phyloP scores from a whole-genome alignment of 768 basidiomycete genomes.

The Tephrocybe sp. region DNA sequence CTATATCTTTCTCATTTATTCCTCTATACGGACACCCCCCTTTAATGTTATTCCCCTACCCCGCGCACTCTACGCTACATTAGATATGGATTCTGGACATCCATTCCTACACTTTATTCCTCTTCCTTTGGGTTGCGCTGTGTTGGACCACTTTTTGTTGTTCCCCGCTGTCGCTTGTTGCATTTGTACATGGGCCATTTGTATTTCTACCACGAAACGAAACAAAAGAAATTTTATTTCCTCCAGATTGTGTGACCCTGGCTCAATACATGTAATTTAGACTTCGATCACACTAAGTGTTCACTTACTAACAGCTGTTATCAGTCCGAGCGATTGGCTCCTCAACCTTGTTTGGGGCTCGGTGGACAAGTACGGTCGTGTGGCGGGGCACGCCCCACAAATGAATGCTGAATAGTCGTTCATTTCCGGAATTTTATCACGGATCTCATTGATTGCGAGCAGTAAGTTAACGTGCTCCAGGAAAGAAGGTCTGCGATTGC shows the following conservation, averaged over 20 bases:
- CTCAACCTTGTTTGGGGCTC: neutral
- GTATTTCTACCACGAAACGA: slow-evolving; percentile 11
- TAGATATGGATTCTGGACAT: slow-evolving; percentile 8
- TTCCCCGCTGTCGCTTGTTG: neutral
- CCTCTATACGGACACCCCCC: neutral
- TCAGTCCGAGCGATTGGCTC: slow-evolving; percentile 2
- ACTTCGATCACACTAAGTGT: too few relatives aligned
- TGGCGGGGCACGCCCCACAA: neutral
- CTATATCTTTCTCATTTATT: neutral
- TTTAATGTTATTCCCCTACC: neutral
- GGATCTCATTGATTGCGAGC: too few relatives aligned
- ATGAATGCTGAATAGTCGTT: neutral
- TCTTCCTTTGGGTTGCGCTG: neutral
- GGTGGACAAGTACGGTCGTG: neutral
- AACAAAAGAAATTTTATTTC: neutral
- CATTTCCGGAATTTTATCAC: neutral
- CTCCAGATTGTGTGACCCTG: neutral
- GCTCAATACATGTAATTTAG: too few relatives aligned
- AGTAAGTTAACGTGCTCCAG: too few relatives aligned
- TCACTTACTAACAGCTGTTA: neutral
- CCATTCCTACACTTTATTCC: neutral
- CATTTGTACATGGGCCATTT: slow-evolving; percentile 10
- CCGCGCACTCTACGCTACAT: too few relatives aligned
- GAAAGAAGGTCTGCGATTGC: too few relatives aligned
- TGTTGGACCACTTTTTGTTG: neutral